Evolutionary conservation across 208 protist genomes (phyloP).

Genomic region (Naegleria fowleri): DNA sequence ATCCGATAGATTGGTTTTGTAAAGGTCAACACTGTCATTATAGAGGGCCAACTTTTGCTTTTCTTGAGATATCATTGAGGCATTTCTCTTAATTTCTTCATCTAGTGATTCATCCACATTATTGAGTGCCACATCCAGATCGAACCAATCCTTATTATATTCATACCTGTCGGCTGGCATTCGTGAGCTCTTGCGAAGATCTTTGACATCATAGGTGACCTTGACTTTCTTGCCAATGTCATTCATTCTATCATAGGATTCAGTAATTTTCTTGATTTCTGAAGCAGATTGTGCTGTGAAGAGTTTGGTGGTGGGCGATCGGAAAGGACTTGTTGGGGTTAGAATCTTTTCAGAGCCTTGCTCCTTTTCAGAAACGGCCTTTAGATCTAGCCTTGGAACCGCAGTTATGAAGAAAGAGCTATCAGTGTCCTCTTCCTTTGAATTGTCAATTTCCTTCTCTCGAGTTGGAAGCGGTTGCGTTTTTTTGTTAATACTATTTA

Average conservation of each 20-base stretch:
- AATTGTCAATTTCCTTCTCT: neutral
- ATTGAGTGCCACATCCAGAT: neutral
- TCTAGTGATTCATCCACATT: neutral
- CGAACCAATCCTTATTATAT: slow-evolving; percentile 8
- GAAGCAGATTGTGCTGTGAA: neutral
- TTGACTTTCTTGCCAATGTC: neutral
- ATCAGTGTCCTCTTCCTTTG: neutral
- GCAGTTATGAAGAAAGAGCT: neutral
- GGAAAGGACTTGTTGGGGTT: neutral
- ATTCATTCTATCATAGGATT: neutral
- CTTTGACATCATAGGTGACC: neutral
- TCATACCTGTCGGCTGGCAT: neutral
- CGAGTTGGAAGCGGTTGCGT: neutral
- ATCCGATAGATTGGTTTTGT: neutral
- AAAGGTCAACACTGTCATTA: neutral
- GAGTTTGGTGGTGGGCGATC: neutral
- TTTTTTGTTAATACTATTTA: neutral
- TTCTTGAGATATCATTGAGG: neutral
- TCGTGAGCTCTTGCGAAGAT: neutral
- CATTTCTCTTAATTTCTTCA: neutral
- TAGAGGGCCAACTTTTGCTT: neutral
- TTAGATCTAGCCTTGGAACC: neutral
- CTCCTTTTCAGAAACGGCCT: neutral
- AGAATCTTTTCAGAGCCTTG: neutral
- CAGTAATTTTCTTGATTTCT: neutral